Percentiles rank a stretch among this genome's conserved stretches.
phyloP scores from a whole-genome alignment of 768 basidiomycete genomes.

The Cubamyces sp. region DNA sequence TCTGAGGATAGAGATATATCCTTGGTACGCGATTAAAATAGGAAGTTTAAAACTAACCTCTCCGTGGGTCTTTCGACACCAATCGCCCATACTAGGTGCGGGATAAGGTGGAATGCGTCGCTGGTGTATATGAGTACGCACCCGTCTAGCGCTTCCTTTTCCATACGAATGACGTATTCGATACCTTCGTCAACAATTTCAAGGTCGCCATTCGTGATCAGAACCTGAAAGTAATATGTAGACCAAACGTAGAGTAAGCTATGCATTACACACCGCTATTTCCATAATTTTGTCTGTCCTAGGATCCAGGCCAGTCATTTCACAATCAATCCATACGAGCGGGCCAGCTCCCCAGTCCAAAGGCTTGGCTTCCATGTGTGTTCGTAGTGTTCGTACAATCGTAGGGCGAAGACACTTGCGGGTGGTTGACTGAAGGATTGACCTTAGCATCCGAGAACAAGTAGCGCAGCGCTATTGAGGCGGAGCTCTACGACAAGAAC shows the following conservation, averaged over 20 bases:
- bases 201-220: constrained; percentile 87
- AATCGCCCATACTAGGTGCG: constrained; percentile 74
- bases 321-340: constrained; percentile 85
- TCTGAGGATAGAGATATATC: constrained; percentile 45
- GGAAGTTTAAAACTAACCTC: constrained; percentile 46
- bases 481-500: no score
- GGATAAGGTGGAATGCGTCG: not conserved
- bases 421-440: constrained; percentile 1
- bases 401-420: constrained; percentile 12
- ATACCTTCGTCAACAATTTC: constrained; percentile 82
- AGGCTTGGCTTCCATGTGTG: constrained; percentile 28
- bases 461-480: not conserved
- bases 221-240: constrained; percentile 51
- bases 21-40: not conserved
- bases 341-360: constrained; percentile 61
- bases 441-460: constrained; percentile 2
- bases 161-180: constrained; percentile 72
- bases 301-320: constrained; percentile 81
- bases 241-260: not conserved
- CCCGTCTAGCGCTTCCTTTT: constrained; percentile 72
- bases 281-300: constrained; percentile 75
- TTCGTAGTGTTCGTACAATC: constrained; percentile 4
- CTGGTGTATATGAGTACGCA: constrained; percentile 36
- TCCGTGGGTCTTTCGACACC: constrained; percentile 86
- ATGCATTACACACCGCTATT: constrained; percentile 58